Conservation (phyloP, 2,329 filamentous ascomycete species). For the Penicillium verrucosum region DNA sequence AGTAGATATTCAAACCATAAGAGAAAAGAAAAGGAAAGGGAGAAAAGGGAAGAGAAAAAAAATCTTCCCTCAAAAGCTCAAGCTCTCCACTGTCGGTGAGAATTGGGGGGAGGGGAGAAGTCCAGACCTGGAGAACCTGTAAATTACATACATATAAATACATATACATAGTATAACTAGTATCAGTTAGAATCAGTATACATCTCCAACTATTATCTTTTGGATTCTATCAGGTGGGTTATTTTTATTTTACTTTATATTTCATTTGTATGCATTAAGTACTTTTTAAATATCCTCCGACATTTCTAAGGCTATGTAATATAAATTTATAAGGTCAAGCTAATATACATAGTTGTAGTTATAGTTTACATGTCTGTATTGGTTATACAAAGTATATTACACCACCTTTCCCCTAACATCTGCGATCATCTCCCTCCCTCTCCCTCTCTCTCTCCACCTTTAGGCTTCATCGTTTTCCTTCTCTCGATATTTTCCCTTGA, state of each 20-base stretch:
- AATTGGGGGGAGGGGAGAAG: background rate
- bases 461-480: slow-evolving; percentile 1
- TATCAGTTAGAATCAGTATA: too few relatives aligned
- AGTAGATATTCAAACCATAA: background rate
- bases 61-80: background rate
- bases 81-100: background rate
- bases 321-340: too few relatives aligned
- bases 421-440: background rate
- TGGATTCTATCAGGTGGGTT: too few relatives aligned
- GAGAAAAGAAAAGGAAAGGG: background rate
- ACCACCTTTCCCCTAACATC: background rate
- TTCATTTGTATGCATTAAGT: too few relatives aligned
- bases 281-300: too few relatives aligned
- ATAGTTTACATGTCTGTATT: background rate
- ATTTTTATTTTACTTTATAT: too few relatives aligned
- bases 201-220: background rate
- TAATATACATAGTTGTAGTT: too few relatives aligned
- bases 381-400: background rate
- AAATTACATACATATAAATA: background rate
- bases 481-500: background rate
- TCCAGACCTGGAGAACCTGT: background rate
- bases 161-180: background rate
- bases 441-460: background rate
- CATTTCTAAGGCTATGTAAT: too few relatives aligned
- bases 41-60: background rate